Evolutionary conservation across 345 rosid genomes (phyloP).

Genomic region (Luvunga scandens): DNA sequence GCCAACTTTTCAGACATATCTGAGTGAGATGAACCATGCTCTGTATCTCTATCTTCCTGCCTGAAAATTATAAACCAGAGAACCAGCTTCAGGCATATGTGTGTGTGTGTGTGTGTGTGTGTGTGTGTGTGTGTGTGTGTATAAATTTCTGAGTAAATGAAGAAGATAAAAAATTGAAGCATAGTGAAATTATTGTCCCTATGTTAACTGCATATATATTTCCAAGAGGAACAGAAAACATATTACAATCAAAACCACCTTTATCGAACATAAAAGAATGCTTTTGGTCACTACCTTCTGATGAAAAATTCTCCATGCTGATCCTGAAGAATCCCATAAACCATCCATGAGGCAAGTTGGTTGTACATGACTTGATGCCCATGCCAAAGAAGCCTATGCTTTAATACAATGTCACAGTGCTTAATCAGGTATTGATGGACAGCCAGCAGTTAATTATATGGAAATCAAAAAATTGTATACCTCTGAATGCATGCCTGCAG

Average conservation of each 20-base stretch:
- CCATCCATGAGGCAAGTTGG: conserved; percentile 96
- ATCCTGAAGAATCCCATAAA: conserved; percentile 96
- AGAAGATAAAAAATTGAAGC: neutral
- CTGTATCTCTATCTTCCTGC: conserved; percentile 74
- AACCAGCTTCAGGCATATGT: neutral
- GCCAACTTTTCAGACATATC: conserved; percentile 63
- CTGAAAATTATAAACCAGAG: conserved; percentile 39
- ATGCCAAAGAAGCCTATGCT: conserved; percentile 92
- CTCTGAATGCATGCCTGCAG: conserved; percentile 90
- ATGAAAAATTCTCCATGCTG: conserved; percentile 89
- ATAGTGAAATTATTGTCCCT: neutral
- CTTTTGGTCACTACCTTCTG: conserved; percentile 46
- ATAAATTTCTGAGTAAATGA: neutral
- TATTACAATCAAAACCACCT: neutral
- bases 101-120: neutral
- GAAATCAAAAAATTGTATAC: conserved; percentile 31
- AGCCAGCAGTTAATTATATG: neutral
- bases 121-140: neutral
- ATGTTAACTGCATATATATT: neutral
- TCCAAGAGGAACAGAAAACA: neutral
- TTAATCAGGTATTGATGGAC: neutral
- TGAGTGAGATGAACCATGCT: conserved; percentile 51
- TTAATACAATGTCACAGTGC: conserved; percentile 3
- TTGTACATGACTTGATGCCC: conserved; percentile 95
- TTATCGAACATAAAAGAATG: neutral